Evolutionary conservation across 2,329 filamentous ascomycete genomes (phyloP), one percentile per base, ranked within the genome.

Genomic region (Ilyonectria destructans): DNA sequence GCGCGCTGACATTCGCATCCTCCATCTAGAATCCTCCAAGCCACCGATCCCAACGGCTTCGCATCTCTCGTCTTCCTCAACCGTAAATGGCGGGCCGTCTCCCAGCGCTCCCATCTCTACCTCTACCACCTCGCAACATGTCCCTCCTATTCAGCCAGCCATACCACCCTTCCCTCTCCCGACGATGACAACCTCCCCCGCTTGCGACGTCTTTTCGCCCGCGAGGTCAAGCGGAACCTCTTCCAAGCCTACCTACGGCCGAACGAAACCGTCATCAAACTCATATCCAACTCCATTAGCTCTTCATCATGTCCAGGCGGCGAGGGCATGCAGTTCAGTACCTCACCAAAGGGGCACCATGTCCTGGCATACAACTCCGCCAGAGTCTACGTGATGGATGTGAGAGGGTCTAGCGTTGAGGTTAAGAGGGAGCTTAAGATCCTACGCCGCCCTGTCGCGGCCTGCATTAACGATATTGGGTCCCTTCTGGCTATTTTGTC

Each of bases 291-390:
- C 57, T 95, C 93, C 6, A 93, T 93, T 73, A 96, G 93, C 78
- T 95, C 93, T 1, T 94, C 93, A 1, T 94, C 94, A 23, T 92
- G 92, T 69, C 94, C 94, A 1, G 92, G 92, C 37, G 93, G 93
- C 35, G 94, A 97, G 80, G 93, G 93, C 52, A 93, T 97, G 83
- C 92, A 94, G 62, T 97, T 97, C 80, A 90, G 89, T 69, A 89
- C 94, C 67, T 97, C 94, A 2, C 90, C 93, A 6, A 89, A 88
- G 61, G 94, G 93, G 2, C 90, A 92, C 72, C 89, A 91, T 73
- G 82, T 97, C 33, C 87, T 97, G 46, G 94, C 93, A 58, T 93
- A 95, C 79, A 97, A 94, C 80, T 97, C 94, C 43, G 95, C 94
- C 13, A 88, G 94, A 65, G 93, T 97, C 71, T 92, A 95, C 74